Percentiles rank a stretch among this genome's conserved stretches.
These are phyloP conservation scores for Amanita rimosa DNA, from an alignment of 768 basidiomycete species.

Conservation along the genomic window DNA sequence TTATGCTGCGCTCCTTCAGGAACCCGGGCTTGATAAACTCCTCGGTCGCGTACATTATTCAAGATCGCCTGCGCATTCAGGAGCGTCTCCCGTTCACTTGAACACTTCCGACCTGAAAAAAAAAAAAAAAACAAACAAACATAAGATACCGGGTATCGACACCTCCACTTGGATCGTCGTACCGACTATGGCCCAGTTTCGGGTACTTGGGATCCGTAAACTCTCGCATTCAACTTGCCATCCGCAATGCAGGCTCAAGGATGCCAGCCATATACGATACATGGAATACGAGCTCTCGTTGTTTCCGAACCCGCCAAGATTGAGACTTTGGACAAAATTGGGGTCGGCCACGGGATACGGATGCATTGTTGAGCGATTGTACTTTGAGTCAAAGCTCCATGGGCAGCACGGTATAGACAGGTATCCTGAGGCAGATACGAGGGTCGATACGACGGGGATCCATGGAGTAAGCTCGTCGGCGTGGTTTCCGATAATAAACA, in stretches of 20 bases:
- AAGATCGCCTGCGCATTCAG: conserved; percentile 43
- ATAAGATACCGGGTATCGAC: no score
- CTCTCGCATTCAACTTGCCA: conserved; percentile 84
- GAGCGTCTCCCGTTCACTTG: conserved; percentile 3
- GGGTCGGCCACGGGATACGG: conserved; percentile 10
- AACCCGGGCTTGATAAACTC: conserved; percentile 58
- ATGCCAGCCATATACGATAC: conserved; percentile 84
- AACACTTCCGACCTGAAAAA: conserved; percentile 16
- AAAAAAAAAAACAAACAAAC: no score
- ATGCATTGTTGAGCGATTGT: conserved; percentile 36
- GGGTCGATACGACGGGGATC: conserved; percentile 72
- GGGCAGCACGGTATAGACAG: conserved; percentile 86
- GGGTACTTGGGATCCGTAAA: conserved; percentile 84
- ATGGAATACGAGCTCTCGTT: conserved; percentile 62
- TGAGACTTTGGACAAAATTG: conserved; percentile 27
- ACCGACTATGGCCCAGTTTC: conserved; percentile 92
- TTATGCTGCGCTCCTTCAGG: conserved; percentile 46
- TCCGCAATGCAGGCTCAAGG: conserved; percentile 59
- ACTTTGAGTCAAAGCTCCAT: conserved; percentile 67
- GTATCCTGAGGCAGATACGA: conserved; percentile 52
- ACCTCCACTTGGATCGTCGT: neutral
- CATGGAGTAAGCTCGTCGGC: conserved; percentile 96
- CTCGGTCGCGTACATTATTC: conserved; percentile 42
- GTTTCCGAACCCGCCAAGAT: conserved; percentile 51
- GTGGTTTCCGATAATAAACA: conserved; percentile 90